Evolutionary conservation across 1,139 yeast species (phyloP), one percentile per base, ranked within the genome.

Genomic region (Meyerozyma elateridarum): DNA sequence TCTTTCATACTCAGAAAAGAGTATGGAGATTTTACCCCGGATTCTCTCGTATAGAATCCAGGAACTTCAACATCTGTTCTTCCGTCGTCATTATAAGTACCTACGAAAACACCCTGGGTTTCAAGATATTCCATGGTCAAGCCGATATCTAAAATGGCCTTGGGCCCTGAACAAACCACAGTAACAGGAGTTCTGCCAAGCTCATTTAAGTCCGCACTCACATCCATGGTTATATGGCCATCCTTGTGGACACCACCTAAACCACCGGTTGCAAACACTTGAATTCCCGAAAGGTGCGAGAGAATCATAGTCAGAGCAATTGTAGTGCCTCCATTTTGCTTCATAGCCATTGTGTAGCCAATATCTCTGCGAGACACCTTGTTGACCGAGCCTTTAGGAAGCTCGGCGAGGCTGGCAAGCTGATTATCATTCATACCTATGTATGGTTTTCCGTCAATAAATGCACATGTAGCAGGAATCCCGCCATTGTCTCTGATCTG

Each of bases 211-310:
- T 87, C 96, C 4, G 95, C 95, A 42, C 91, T 80, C 16, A 87
- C 66, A 55, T 87, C 96, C 76, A 85, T 73, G 1, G 89, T 78
- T 20, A 56, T 42, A 34, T 83, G 81, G 6, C 83, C 94, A 8
- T 83, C 85, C 36, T 87, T 70, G 48, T 88, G 95, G 9, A 87
- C 95, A 11, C 96, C 96, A 6, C 96, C 96, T 17, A 87, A 66
- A 1, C 96, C 96, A 24, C 96, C 96, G 2, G 96, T 88, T 1
- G 94, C 94, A 66, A 87, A 88, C 14, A 88, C 88, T 42, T 74
- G 71, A 45, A 87, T 84, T 0, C 94, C 93, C 0, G 89, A 89
- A 49, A 61, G 50, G 34, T 79, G 68, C 0, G 95, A 80, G 11
- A 88, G 56, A 11, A 87, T 82, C 94, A 87, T 85, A 0, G 96